Percentiles rank a stretch among this genome's conserved stretches.
Conservation (phyloP, 768 basidiomycete species). For the Russula emetica region DNA sequence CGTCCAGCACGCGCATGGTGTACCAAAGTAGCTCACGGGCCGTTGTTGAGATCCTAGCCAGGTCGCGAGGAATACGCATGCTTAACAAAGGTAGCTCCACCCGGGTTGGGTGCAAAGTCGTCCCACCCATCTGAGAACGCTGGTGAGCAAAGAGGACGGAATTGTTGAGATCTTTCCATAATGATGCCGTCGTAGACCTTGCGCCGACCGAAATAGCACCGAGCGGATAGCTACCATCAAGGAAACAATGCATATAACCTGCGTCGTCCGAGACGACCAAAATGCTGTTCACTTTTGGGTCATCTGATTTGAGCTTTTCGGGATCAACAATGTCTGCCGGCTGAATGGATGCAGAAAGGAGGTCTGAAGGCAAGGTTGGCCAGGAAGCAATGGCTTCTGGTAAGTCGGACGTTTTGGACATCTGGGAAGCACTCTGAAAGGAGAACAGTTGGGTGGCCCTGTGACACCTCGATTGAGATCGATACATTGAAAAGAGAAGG, state of each 20-base stretch:
- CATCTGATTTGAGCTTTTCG: conserved; percentile 46
- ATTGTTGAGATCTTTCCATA: conserved; percentile 46
- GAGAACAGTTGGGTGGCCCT: conserved; percentile 80
- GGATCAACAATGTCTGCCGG: conserved; percentile 37
- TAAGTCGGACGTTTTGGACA: conserved; percentile 40
- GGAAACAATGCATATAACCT: conserved; percentile 58
- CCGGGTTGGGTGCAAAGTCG: conserved; percentile 41
- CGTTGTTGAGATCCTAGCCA: conserved; percentile 66
- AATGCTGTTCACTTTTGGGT: conserved; percentile 53
- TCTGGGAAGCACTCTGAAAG: conserved; percentile 66
- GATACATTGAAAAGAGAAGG: conserved; percentile 12
- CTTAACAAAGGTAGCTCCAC: conserved; percentile 57
- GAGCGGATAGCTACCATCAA: conserved; percentile 74
- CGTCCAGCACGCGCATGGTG: conserved; percentile 60
- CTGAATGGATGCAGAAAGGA: conserved; percentile 57
- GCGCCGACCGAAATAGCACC: conserved; percentile 47
- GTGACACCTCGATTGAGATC: conserved; percentile 13
- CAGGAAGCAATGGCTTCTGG: conserved; percentile 63
- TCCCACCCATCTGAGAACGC: conserved; percentile 32
- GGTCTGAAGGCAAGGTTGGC: conserved; percentile 60
- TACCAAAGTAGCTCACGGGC: conserved; percentile 72
- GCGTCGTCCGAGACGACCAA: conserved; percentile 54
- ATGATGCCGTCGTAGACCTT: conserved; percentile 30
- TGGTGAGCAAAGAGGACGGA: conserved; percentile 52
- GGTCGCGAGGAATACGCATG: conserved; percentile 54